Conservation (phyloP, 495 filamentous ascomycete species). For the Penicillium silybi region DNA sequence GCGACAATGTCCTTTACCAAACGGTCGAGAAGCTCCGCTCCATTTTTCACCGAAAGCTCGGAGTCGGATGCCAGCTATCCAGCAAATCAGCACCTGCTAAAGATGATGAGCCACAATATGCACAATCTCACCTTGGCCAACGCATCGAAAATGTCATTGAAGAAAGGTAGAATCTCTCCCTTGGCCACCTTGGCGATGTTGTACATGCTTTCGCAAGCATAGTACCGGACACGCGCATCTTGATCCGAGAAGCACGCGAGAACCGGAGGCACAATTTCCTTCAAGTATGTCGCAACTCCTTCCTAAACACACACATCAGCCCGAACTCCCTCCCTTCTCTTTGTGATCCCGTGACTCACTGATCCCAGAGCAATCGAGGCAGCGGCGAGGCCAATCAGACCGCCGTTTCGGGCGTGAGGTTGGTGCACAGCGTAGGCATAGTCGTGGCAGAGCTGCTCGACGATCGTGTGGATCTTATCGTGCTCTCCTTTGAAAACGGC, state of each 20-base stretch:
- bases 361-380: constrained; percentile 93
- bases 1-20: constrained; percentile 97
- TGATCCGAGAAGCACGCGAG: constrained; percentile 98
- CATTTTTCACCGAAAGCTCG: constrained; percentile 97
- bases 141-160: constrained; percentile 97
- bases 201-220: constrained; percentile 99
- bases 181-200: constrained; percentile 99
- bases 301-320: constrained; percentile 47
- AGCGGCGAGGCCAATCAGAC: constrained; percentile 92
- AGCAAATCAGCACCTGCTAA: neutral
- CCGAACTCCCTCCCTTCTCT: neutral
- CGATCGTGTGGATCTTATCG: constrained; percentile 74
- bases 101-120: too few species aligned
- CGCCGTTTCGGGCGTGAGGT: constrained; percentile 94
- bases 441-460: constrained; percentile 94
- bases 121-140: constrained; percentile 73
- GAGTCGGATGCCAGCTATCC: constrained; percentile 86
- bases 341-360: constrained; percentile 50
- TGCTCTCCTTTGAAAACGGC: constrained; percentile 71
- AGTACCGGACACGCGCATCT: constrained; percentile 96
- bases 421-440: constrained; percentile 98
- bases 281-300: constrained; percentile 86
- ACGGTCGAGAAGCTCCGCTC: constrained; percentile 92
- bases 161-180: constrained; percentile 92
- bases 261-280: constrained; percentile 92